Evolutionary conservation across 2,329 filamentous ascomycete genomes (phyloP), one percentile per base, ranked within the genome.

Genomic region (Chaetoscypha palmicola): DNA sequence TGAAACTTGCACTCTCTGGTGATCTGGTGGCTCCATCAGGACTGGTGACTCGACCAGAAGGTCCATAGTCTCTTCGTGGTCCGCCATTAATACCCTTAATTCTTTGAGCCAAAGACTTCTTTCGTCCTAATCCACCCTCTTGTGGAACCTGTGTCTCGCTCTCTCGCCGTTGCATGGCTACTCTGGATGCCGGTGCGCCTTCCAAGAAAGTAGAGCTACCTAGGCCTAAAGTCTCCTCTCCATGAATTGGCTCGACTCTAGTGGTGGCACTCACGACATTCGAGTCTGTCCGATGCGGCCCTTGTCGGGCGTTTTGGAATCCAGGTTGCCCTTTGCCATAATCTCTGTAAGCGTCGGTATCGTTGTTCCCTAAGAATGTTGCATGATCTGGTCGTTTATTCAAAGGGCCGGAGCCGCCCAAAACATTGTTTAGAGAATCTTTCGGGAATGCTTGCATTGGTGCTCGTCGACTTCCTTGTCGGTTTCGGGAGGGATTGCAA

Each of bases 381-480:
- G 86, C 81, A 56, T 96, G 81, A 61, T 97, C 87, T 20, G 92
- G 81, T 47, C 83, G 80, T 41, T 74, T 73, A 59, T 94, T 91
- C 40, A 94, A 66, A 1, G 92, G 91, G 2, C 91, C 92, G 11
- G 87, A 73, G 10, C 92, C 92, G 44, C 91, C 91, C 10, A 98
- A 68, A 1, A 83, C 82, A 71, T 95, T 97, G 71, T 98, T 98
- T 48, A 86, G 76, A 1, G 89, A 96, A 57, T 86, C 88, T 58
- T 87, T 86, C 17, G 92, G 88, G 66, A 97, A 98, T 2, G 92
- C 92, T 63, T 94, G 83, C 88, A 98, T 96, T 1, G 92, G 92
- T 5, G 92, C 89, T 43, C 85, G 81, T 48, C 82, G 79, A 58
- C 83, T 81, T 57, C 82, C 86, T 60, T 86, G 85, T 46, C 86